phyloP scores from a whole-genome alignment of 768 basidiomycete species.

The Tephrocybe rancida region DNA sequence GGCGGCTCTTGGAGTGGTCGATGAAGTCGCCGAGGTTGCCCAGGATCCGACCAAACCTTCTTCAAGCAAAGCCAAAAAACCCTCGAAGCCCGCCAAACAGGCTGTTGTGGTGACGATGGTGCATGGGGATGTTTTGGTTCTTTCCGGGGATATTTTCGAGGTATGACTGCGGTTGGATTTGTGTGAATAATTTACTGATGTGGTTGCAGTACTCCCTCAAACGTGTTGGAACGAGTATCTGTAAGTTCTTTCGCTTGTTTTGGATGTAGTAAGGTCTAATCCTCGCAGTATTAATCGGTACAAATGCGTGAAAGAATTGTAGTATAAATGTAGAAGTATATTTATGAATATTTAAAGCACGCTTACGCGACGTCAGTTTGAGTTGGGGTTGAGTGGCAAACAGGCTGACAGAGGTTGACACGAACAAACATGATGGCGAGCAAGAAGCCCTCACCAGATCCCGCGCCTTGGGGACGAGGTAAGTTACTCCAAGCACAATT shows the following conservation, averaged over 20 bases:
- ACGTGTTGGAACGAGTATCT: constrained; percentile 43
- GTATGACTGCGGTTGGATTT: constrained; percentile 24
- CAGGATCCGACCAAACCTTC: no score
- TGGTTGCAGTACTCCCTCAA: constrained; percentile 43
- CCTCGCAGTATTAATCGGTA: constrained; percentile 19
- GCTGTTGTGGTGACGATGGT: constrained; percentile 37
- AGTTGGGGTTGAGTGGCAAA: constrained; percentile 7
- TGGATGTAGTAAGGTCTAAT: neutral
- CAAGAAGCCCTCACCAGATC: constrained; percentile 7
- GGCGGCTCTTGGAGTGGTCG: no score
- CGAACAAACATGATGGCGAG: constrained; percentile 17
- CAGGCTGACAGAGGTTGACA: constrained; percentile 12
- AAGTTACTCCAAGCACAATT: neutral
- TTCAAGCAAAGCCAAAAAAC: neutral
- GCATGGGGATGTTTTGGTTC: constrained; percentile 44
- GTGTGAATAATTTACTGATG: neutral
- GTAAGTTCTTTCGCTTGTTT: constrained; percentile 28
- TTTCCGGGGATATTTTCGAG: constrained; percentile 44
- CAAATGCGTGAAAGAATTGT: neutral
- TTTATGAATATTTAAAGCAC: neutral
- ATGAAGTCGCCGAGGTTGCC: no score
- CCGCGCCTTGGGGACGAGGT: constrained; percentile 17
- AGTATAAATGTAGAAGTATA: neutral
- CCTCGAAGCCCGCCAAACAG: constrained; percentile 1
- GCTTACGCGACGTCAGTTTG: constrained; percentile 10